Evolutionary conservation across 192 early-diverging fungal species (phyloP).

Genomic region (Linnemannia schmuckeri): DNA sequence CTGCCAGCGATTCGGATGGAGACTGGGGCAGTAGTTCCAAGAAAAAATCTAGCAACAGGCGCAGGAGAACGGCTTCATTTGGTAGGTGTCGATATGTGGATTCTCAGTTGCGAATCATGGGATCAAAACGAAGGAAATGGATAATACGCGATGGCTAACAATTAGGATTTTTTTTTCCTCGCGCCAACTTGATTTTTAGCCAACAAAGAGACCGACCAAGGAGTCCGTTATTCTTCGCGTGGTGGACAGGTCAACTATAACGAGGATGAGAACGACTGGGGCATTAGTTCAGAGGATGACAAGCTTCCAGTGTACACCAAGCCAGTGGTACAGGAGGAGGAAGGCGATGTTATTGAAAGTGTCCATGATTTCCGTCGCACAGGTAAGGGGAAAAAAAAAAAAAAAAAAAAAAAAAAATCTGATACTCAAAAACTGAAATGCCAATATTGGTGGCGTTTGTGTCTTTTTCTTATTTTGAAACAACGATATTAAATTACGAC

Average conservation of each 20-base stretch:
- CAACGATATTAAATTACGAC: neutral
- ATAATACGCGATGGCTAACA: neutral
- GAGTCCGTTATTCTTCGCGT: slow-evolving; percentile 48
- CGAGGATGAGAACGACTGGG: slow-evolving; percentile 57
- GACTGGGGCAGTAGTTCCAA: slow-evolving; percentile 45
- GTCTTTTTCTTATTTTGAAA: neutral
- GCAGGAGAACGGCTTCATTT: slow-evolving; percentile 16
- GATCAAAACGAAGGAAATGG: neutral
- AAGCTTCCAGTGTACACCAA: slow-evolving; percentile 47
- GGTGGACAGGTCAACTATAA: slow-evolving; percentile 56
- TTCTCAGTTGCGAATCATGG: neutral
- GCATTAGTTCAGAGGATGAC: slow-evolving; percentile 51
- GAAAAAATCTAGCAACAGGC: slow-evolving; percentile 23
- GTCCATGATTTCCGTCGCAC: slow-evolving; percentile 63
- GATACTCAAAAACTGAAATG: neutral
- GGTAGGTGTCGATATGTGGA: neutral
- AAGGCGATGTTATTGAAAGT: slow-evolving; percentile 71
- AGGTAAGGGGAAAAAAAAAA: slow-evolving; percentile 30
- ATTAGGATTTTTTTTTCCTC: neutral
- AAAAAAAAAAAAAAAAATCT: neutral
- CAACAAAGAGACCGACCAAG: slow-evolving; percentile 35
- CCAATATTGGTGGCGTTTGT: slow-evolving; percentile 43
- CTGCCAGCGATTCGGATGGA: slow-evolving; percentile 48
- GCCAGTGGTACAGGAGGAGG: slow-evolving; percentile 52
- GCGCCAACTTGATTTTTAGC: neutral